A percentile compares a stretch with the other conserved stretches of the same genome.
Evolutionary conservation across 2,329 filamentous ascomycete species (phyloP).

Genomic region (Talaromyces sp.): DNA sequence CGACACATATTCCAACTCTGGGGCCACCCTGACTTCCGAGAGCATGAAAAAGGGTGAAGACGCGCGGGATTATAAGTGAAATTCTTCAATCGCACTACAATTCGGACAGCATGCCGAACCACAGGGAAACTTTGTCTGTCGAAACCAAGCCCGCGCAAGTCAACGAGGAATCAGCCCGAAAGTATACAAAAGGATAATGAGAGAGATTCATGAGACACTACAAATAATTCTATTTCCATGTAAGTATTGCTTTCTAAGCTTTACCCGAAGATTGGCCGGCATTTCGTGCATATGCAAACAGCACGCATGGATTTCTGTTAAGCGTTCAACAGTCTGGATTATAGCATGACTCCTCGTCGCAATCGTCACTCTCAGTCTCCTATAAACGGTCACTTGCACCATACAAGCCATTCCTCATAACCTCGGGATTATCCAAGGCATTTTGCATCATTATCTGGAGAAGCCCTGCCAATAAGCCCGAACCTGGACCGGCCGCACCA

Average conservation of each 20-base stretch:
- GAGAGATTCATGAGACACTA: constrained; percentile 1
- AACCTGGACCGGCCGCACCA: neutral
- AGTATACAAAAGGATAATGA: neutral
- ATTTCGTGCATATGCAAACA: neutral
- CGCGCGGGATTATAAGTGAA: neutral
- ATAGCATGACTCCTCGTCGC: neutral
- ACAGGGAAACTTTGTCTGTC: neutral
- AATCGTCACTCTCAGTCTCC: neutral
- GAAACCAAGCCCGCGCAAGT: neutral
- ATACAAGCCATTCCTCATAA: neutral
- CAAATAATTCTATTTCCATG: neutral
- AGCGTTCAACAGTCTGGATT: neutral
- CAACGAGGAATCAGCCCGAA: neutral
- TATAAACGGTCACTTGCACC: neutral
- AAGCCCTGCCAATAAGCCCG: neutral
- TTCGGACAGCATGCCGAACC: neutral
- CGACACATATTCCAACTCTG: constrained; percentile 9
- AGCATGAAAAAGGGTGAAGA: neutral
- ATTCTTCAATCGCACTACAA: too few species aligned
- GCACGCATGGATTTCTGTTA: neutral
- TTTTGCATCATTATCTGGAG: neutral
- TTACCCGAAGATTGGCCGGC: too few species aligned
- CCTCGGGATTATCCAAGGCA: neutral
- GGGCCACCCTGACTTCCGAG: neutral
- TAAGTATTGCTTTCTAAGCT: neutral